A percentile compares a stretch with the other conserved stretches of the same genome.
Evolutionary conservation across 2,329 filamentous ascomycete genomes (phyloP).

Genomic region (Colletotrichum salicis): DNA sequence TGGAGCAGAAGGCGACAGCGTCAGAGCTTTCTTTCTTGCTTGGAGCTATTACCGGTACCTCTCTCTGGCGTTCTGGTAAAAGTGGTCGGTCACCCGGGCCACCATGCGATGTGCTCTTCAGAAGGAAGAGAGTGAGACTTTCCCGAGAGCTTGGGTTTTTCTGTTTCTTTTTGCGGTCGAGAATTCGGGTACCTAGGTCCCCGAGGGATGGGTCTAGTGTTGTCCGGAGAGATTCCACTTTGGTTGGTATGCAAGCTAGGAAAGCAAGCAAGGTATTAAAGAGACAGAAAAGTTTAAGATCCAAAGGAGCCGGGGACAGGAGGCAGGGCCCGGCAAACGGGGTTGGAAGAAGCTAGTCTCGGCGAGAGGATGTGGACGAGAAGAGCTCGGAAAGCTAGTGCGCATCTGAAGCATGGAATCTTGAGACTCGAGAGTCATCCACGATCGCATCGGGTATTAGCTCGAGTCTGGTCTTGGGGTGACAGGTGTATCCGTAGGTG

Average conservation of each 20-base stretch:
- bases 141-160: neutral
- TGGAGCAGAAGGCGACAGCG: neutral
- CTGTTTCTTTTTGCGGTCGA: neutral
- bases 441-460: constrained; percentile 5
- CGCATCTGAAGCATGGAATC: neutral
- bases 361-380: neutral
- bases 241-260: neutral
- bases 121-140: neutral
- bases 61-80: neutral
- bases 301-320: constrained; percentile 8
- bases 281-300: constrained; percentile 7
- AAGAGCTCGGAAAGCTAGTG: neutral
- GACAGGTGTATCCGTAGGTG: neutral
- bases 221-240: constrained; percentile 9
- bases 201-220: neutral
- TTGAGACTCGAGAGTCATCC: neutral
- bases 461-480: neutral
- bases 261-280: constrained; percentile 1
- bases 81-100: neutral
- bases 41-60: neutral
- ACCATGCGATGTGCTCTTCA: neutral
- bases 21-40: neutral
- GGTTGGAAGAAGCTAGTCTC: constrained; percentile 16
- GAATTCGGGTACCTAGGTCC: neutral
- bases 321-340: constrained; percentile 13